Evolutionary conservation across 2,329 filamentous ascomycete species (phyloP).

Genomic region (Clonostachys byssicola): DNA sequence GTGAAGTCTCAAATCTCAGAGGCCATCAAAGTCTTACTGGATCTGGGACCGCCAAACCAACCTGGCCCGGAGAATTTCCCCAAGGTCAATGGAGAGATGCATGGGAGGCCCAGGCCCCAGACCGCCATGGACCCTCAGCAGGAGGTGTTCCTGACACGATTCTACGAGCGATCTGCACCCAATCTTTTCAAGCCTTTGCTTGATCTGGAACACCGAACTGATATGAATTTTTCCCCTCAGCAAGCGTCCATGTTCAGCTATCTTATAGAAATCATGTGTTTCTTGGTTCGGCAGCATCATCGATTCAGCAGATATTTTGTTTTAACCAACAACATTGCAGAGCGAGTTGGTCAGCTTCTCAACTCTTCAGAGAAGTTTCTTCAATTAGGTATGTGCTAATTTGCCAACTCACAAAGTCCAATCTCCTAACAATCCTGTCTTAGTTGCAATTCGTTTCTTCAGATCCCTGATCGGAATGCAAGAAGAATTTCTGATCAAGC

Average conservation of each 20-base stretch:
- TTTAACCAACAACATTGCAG: constrained; percentile 70
- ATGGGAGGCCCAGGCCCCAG: constrained; percentile 55
- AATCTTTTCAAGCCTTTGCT: constrained; percentile 85
- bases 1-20: constrained; percentile 96
- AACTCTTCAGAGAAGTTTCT: constrained; percentile 84
- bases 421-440: constrained; percentile 10
- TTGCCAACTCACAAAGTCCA: not conserved
- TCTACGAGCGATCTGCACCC: constrained; percentile 83
- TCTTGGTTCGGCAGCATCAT: constrained; percentile 87
- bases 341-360: constrained; percentile 79
- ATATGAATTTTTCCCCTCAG: constrained; percentile 71
- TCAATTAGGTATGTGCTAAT: constrained; percentile 65
- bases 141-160: constrained; percentile 78
- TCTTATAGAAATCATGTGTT: constrained; percentile 87
- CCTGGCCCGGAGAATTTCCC: constrained; percentile 50
- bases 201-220: constrained; percentile 66
- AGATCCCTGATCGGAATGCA: constrained; percentile 79
- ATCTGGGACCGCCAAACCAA: constrained; percentile 52
- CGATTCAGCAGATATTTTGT: constrained; percentile 87
- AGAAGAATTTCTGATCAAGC: constrained; percentile 86
- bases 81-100: constrained; percentile 65
- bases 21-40: constrained; percentile 88
- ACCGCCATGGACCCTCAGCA: constrained; percentile 64
- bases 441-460: constrained; percentile 90
- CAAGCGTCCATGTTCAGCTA: constrained; percentile 90